Evolutionary conservation across 768 basidiomycete species (phyloP).

Genomic region (Dacryopinax spathularia): DNA sequence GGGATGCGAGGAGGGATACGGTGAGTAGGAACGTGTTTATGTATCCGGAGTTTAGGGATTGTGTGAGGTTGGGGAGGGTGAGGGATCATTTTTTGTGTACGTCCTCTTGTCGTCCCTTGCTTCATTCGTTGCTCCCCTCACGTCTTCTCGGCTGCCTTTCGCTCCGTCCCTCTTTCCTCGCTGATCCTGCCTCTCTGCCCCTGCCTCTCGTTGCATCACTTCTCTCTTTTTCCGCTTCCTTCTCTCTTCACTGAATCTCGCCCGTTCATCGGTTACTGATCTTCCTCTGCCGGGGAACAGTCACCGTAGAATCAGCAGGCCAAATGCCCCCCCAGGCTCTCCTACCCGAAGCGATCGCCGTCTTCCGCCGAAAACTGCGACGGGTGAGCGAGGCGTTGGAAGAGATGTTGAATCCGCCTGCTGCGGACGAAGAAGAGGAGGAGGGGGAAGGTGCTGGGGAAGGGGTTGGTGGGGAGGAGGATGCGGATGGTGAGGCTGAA

Average conservation of each 20-base stretch:
- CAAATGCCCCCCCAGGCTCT: conserved; percentile 75
- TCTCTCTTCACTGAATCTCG: not conserved
- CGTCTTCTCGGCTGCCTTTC: too few relatives aligned
- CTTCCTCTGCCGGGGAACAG: conserved; percentile 27
- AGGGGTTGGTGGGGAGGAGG: not conserved
- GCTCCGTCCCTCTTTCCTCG: too few relatives aligned
- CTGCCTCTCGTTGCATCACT: not conserved
- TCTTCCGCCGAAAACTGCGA: conserved; percentile 67
- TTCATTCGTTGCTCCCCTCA: too few relatives aligned
- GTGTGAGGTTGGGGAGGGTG: conserved; percentile 69
- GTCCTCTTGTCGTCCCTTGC: too few relatives aligned
- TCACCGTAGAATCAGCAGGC: conserved; percentile 82
- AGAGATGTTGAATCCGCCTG: not conserved
- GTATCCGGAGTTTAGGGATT: conserved; percentile 77
- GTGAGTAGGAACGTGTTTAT: conserved; percentile 86
- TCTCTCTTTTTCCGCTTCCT: conserved; percentile 1
- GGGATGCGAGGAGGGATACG: conserved; percentile 54
- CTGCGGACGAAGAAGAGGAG: not conserved
- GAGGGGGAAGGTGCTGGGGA: not conserved
- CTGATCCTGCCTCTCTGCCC: not conserved
- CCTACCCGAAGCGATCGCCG: conserved; percentile 59
- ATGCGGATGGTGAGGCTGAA: not conserved
- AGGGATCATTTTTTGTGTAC: conserved; percentile 87
- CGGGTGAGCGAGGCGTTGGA: conserved; percentile 5
- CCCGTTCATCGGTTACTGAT: not conserved